Conservation (phyloP, 345 rosid genomes). For the Brassica nigra region DNA sequence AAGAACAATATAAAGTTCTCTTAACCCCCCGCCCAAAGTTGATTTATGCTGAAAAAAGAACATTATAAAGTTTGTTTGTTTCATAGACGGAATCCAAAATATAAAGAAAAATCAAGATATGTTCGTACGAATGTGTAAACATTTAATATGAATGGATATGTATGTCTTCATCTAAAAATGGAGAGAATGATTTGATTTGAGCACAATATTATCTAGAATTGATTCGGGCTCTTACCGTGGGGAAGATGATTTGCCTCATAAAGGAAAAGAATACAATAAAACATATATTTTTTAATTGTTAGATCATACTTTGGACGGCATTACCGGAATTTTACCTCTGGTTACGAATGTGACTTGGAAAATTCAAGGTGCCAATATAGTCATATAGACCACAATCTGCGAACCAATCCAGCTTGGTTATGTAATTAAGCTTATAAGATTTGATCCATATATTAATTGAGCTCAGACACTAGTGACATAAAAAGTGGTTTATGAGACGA, state of each 20-base stretch:
- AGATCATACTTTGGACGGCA: background rate
- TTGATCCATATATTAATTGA: too few species aligned
- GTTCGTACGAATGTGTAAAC: slow-evolving; percentile 16
- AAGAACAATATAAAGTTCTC: slow-evolving; percentile 19
- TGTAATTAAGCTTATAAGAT: background rate
- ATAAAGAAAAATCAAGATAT: slow-evolving; percentile 12
- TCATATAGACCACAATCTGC: background rate
- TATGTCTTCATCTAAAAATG: slow-evolving; percentile 13
- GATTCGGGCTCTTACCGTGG: slow-evolving; percentile 12
- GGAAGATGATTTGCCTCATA: slow-evolving; percentile 17
- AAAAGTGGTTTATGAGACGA: too few species aligned
- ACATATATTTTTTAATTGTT: background rate
- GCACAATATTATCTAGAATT: slow-evolving; percentile 21
- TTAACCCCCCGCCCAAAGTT: background rate
- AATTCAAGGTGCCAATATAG: background rate
- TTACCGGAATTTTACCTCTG: background rate
- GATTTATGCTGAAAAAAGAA: slow-evolving; percentile 5
- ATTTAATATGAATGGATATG: slow-evolving; percentile 22
- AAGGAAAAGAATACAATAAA: slow-evolving; percentile 1
- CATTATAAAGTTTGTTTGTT: slow-evolving; percentile 8
- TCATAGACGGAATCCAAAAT: slow-evolving; percentile 3
- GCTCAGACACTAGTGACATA: too few species aligned
- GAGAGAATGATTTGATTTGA: slow-evolving; percentile 35
- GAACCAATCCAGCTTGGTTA: slow-evolving; percentile 7
- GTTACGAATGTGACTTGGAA: background rate